Evolutionary conservation across 164 flowering plant species (phyloP).

Genomic region (Dillenia turbinata): DNA sequence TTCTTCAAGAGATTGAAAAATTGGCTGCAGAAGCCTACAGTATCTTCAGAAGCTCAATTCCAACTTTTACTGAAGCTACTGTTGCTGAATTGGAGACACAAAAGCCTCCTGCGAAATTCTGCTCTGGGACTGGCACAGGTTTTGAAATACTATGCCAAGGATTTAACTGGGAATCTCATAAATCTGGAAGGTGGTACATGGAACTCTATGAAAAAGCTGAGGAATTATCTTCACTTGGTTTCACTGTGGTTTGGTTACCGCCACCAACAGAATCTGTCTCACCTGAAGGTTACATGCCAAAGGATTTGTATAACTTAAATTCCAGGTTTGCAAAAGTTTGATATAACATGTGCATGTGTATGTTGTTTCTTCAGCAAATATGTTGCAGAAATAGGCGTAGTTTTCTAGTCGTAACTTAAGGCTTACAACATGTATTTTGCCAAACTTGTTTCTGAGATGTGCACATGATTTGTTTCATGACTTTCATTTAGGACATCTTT

Average conservation of each 20-base stretch:
- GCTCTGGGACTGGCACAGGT: constrained; percentile 90
- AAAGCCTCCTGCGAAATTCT: constrained; percentile 35
- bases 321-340: constrained; percentile 54
- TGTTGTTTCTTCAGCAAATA: too few relatives aligned
- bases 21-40: constrained; percentile 99
- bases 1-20: constrained; percentile 94
- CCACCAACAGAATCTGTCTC: constrained; percentile 98
- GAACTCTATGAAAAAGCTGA: constrained; percentile 65
- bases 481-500: too few relatives aligned
- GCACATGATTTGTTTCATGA: too few relatives aligned
- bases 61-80: constrained; percentile 47
- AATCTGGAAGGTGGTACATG: constrained; percentile 90
- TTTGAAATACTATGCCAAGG: constrained; percentile 95
- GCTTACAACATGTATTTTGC: too few relatives aligned
- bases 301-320: constrained; percentile 81
- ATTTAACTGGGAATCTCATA: constrained; percentile 98
- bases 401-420: too few relatives aligned
- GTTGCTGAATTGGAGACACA: constrained; percentile 30
- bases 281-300: constrained; percentile 99
- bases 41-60: constrained; percentile 67
- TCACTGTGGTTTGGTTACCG: constrained; percentile 85
- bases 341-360: too few relatives aligned
- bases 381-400: too few relatives aligned
- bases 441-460: too few relatives aligned
- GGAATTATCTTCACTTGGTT: constrained; percentile 78